Percentiles rank a stretch among this genome's conserved stretches.
These are phyloP conservation scores for Shiraia sp. DNA, from an alignment of 2,329 filamentous ascomycete species.

Conservation along the genomic window DNA sequence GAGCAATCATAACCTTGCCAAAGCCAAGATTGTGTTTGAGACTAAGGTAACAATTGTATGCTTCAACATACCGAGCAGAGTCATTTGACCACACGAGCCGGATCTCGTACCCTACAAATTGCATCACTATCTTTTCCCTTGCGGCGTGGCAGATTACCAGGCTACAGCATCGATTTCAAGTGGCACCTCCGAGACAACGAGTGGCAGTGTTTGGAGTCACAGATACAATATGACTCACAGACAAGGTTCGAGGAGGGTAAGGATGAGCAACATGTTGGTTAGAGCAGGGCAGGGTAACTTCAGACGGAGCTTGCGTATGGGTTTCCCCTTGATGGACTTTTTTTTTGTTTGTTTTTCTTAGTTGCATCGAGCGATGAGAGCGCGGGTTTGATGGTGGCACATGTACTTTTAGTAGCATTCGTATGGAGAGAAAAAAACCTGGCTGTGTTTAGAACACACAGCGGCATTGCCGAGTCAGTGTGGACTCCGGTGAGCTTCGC, in stretches of 20 bases:
- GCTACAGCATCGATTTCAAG: not conserved
- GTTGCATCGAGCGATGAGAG: constrained; percentile 4
- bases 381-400: constrained; percentile 12
- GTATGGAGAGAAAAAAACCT: constrained; percentile 21
- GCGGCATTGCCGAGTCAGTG: constrained; percentile 1
- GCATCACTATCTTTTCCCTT: constrained; percentile 7
- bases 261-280: constrained; percentile 1
- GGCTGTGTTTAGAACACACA: constrained; percentile 4
- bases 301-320: not conserved
- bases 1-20: not conserved
- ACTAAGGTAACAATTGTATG: not conserved
- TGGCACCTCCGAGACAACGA: not conserved
- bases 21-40: not conserved
- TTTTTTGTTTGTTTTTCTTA: not conserved
- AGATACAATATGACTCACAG: constrained; percentile 1
- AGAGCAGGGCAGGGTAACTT: not conserved
- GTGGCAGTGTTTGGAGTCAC: not conserved
- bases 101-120: constrained; percentile 14
- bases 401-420: constrained; percentile 42
- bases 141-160: constrained; percentile 5
- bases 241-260: constrained; percentile 1
- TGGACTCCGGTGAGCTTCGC: not conserved
- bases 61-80: not conserved
- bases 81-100: constrained; percentile 10
- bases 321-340: not conserved